phyloP scores from a whole-genome alignment of 2,329 filamentous ascomycete genomes.

The Sarocladium strictum region DNA sequence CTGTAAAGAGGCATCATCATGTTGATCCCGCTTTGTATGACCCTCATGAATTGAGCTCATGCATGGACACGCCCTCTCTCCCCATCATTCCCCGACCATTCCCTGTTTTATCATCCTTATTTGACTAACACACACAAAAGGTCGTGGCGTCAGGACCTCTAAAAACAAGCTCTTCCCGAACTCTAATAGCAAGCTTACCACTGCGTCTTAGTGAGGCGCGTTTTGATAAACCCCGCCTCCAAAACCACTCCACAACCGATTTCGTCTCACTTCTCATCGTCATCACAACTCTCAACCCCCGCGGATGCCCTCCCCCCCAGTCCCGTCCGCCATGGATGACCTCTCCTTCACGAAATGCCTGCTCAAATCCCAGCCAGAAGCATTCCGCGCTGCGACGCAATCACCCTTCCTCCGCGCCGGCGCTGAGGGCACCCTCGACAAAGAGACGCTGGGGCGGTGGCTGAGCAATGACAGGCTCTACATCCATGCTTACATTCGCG shows the following conservation, averaged over 20 bases:
- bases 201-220: neutral
- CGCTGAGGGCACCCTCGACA: constrained; percentile 54
- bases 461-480: constrained; percentile 68
- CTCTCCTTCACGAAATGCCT: constrained; percentile 51
- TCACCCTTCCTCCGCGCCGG: constrained; percentile 61
- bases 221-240: neutral
- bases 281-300: neutral
- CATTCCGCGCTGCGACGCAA: constrained; percentile 53
- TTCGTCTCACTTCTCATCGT: neutral
- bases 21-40: neutral
- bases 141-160: neutral
- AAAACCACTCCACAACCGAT: neutral
- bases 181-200: neutral
- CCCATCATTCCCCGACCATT: neutral
- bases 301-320: neutral
- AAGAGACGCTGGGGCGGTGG: constrained; percentile 55
- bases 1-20: neutral
- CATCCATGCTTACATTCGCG: constrained; percentile 63
- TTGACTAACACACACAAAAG: too few relatives aligned
- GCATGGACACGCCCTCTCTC: neutral
- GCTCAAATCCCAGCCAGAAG: constrained; percentile 37
- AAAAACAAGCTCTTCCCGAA: constrained; percentile 1
- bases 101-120: too few relatives aligned
- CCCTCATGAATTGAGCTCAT: neutral
- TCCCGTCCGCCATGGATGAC: constrained; percentile 8